Evolutionary conservation across 495 filamentous ascomycete species (phyloP).

Genomic region (Neurospora hispaniola): DNA sequence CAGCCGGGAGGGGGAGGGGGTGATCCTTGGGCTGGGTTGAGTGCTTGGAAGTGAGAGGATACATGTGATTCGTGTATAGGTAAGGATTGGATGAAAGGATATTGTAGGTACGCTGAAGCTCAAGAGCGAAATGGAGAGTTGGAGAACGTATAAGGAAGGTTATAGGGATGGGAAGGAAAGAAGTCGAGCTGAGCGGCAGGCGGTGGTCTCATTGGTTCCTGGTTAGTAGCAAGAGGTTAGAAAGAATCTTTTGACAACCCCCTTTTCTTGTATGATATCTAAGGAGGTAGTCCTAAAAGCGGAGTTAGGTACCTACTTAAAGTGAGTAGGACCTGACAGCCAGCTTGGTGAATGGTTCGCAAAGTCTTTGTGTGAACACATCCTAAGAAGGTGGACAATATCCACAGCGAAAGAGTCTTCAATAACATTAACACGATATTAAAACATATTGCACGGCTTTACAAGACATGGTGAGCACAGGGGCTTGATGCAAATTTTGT

Average conservation of each 20-base stretch:
- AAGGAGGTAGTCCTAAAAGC: neutral
- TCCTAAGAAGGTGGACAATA: neutral
- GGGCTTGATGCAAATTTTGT: neutral
- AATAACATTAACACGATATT: neutral
- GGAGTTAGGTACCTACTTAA: no score
- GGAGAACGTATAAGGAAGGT: neutral
- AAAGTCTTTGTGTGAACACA: neutral
- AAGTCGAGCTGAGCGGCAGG: neutral
- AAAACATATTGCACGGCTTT: neutral
- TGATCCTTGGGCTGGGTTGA: slow-evolving; percentile 82
- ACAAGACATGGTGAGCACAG: neutral
- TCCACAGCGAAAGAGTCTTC: neutral
- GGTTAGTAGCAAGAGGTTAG: neutral
- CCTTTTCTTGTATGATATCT: neutral
- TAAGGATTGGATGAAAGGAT: neutral
- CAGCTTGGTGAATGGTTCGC: neutral
- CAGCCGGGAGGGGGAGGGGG: slow-evolving; percentile 26
- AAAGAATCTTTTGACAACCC: neutral
- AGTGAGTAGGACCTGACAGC: neutral
- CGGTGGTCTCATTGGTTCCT: neutral
- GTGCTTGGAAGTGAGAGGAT: slow-evolving; percentile 63
- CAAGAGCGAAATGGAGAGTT: neutral
- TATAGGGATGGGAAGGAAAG: neutral
- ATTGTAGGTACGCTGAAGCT: neutral
- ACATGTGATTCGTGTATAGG: neutral